A percentile compares a stretch with the other conserved stretches of the same genome.
Evolutionary conservation across 148 eudicot genomes (phyloP).

Genomic region (Persicaria tinctoria): DNA sequence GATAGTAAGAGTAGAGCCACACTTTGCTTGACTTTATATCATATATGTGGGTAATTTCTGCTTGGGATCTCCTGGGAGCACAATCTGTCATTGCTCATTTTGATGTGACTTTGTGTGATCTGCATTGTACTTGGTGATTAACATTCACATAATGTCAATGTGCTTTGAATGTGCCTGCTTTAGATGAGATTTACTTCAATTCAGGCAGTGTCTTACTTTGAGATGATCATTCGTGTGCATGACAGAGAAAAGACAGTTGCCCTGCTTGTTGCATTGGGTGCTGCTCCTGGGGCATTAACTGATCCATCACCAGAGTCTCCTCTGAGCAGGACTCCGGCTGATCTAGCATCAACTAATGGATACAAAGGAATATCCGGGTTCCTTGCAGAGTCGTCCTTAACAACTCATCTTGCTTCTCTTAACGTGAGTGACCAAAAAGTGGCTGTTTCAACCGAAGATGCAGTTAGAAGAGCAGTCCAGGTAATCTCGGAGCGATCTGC

Average conservation of each 20-base stretch:
- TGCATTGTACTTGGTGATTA: not conserved
- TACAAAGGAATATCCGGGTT: conserved; percentile 68
- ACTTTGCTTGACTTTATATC: too few species aligned
- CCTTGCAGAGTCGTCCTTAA: conserved; percentile 58
- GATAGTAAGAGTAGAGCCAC: not conserved
- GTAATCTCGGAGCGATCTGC: conserved; percentile 31
- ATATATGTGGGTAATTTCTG: too few species aligned
- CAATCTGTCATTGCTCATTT: not conserved
- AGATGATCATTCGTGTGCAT: not conserved
- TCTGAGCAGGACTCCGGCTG: conserved; percentile 55
- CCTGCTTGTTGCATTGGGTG: conserved; percentile 49
- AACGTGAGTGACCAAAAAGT: conserved; percentile 28
- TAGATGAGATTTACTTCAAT: not conserved
- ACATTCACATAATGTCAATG: not conserved
- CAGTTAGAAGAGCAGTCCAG: conserved; percentile 31
- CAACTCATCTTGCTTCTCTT: conserved; percentile 41
- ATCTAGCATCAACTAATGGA: conserved; percentile 60
- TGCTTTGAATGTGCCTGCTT: conserved; percentile 1
- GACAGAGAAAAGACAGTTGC: conserved; percentile 54
- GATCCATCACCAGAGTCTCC: conserved; percentile 61
- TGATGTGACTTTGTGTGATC: not conserved
- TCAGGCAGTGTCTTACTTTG: not conserved
- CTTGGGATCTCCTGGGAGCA: too few species aligned
- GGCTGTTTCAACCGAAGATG: conserved; percentile 26
- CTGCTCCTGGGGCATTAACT: conserved; percentile 46